phyloP scores from a whole-genome alignment of 148 eudicot species.

The Mesembryanthemum crystallinum region DNA sequence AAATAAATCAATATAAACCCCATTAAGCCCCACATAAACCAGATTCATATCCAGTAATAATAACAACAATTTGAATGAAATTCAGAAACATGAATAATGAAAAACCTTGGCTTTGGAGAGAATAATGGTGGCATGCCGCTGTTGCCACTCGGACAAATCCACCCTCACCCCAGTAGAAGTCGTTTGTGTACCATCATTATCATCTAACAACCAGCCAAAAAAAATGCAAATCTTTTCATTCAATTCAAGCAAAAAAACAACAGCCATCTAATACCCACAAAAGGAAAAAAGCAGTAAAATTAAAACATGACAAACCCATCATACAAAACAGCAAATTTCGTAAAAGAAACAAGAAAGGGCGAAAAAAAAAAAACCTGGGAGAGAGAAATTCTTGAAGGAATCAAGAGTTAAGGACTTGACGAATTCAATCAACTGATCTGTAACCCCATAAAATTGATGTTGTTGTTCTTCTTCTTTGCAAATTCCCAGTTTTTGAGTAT shows the following conservation, averaged over 20 bases:
- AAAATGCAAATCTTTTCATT: constrained; percentile 1
- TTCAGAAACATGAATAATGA: not conserved
- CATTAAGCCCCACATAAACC: not conserved
- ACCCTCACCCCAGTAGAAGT: constrained; percentile 40
- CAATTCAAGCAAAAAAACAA: not conserved
- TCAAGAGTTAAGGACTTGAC: constrained; percentile 62
- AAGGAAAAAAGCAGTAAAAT: not conserved
- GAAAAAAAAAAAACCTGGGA: constrained; percentile 39
- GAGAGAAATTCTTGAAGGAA: constrained; percentile 70
- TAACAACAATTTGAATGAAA: not conserved
- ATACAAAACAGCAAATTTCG: not conserved
- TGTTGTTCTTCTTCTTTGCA: constrained; percentile 19
- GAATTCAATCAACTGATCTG: constrained; percentile 53
- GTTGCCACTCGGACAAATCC: constrained; percentile 92
- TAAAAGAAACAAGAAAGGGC: not conserved
- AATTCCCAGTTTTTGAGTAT: constrained; percentile 17
- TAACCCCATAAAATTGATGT: constrained; percentile 50
- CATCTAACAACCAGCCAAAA: constrained; percentile 32
- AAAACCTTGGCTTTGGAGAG: constrained; percentile 84
- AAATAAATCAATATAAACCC: not conserved
- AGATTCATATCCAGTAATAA: not conserved
- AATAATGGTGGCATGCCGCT: constrained; percentile 65
- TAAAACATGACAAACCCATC: not conserved
- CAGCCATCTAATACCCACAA: not conserved
- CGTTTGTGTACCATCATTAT: constrained; percentile 37